Evolutionary conservation across 768 basidiomycete genomes (phyloP).

Genomic region (Phanerochaete carnosa): DNA sequence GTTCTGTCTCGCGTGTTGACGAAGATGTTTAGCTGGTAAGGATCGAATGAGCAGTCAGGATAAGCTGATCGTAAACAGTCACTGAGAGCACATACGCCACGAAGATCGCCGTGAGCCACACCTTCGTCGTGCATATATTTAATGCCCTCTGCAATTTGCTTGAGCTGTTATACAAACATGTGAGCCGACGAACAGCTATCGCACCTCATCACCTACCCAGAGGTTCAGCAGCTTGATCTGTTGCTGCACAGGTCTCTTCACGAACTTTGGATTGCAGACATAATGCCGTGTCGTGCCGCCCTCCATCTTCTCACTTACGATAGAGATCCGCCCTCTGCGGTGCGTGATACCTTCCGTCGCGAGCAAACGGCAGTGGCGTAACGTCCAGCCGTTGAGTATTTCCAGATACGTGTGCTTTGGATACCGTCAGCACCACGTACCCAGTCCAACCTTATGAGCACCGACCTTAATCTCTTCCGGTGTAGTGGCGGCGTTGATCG

Average conservation of each 20-base stretch:
- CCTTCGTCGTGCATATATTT: constrained; percentile 3
- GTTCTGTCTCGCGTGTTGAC: not conserved
- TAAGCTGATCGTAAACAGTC: not conserved
- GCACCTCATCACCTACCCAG: not conserved
- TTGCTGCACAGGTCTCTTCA: not conserved
- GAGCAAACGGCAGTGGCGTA: not conserved
- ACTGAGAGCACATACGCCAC: not conserved
- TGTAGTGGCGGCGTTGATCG: not conserved
- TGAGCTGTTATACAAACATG: not conserved
- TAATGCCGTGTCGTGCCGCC: not conserved
- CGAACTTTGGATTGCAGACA: not conserved
- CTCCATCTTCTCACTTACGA: not conserved
- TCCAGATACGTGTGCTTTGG: not conserved
- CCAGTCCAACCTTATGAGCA: not conserved
- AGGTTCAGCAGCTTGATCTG: not conserved
- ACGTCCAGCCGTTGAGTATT: not conserved
- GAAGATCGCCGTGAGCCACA: constrained; percentile 2
- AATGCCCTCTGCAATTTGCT: not conserved
- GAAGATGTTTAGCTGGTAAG: not conserved
- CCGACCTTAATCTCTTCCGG: not conserved
- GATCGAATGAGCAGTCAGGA: not conserved
- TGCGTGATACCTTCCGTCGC: not conserved
- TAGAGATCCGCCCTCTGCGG: not conserved
- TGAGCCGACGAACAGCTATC: not conserved
- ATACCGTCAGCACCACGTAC: not conserved